phyloP scores from a whole-genome alignment of 768 basidiomycete genomes.

The Lactifluus pinguis region DNA sequence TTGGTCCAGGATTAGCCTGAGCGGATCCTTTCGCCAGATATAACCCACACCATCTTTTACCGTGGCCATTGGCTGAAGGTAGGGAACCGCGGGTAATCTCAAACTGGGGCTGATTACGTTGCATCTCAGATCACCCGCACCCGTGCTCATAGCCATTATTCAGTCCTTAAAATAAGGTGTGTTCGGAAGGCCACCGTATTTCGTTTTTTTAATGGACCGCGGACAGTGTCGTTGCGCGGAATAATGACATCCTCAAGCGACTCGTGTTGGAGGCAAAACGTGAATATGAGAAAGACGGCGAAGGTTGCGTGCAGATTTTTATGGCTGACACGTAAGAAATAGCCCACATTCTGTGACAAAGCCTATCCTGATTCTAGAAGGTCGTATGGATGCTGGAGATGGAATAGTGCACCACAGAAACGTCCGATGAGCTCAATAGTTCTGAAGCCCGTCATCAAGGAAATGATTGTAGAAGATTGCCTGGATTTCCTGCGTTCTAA shows the following conservation, averaged over 20 bases:
- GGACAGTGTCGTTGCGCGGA: constrained; percentile 74
- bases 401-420: constrained; percentile 84
- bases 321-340: constrained; percentile 78
- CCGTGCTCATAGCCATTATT: constrained; percentile 67
- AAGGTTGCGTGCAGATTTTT: constrained; percentile 84
- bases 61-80: constrained; percentile 83
- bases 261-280: constrained; percentile 81
- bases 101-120: constrained; percentile 10
- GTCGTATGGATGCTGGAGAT: constrained; percentile 72
- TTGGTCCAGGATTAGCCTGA: constrained; percentile 7
- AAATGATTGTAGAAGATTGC: constrained; percentile 84
- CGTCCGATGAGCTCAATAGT: constrained; percentile 91
- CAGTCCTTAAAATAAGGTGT: constrained; percentile 74
- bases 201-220: constrained; percentile 3
- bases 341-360: constrained; percentile 15
- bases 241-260: constrained; percentile 79
- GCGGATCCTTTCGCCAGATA: constrained; percentile 39
- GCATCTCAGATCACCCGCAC: constrained; percentile 63
- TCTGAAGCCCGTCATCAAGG: constrained; percentile 80
- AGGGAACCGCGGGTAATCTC: constrained; percentile 22
- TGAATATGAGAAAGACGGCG: constrained; percentile 85
- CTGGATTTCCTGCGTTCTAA: constrained; percentile 78
- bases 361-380: constrained; percentile 28
- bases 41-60: constrained; percentile 85
- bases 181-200: constrained; percentile 16